Evolutionary conservation across 495 filamentous ascomycete species (phyloP), one percentile per base, ranked within the genome.

Genomic region (Xylaria grammica): DNA sequence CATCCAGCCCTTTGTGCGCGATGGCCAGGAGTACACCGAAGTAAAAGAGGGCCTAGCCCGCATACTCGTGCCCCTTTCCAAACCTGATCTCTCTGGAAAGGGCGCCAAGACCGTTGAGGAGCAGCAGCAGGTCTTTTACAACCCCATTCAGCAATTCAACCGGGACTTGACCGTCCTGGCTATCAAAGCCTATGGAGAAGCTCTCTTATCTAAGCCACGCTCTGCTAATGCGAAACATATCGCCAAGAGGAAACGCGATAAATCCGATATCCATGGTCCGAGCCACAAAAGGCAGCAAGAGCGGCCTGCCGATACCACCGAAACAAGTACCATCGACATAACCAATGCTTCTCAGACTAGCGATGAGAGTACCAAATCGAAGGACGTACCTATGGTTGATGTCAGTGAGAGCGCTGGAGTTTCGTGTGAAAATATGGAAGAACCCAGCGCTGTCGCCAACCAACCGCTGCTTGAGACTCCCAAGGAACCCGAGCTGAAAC

Each of bases 131-230:
- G 96, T 99, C 27, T 99, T 99, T 74, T 99, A 99, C 80, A 99
- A 99, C 67, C 94, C 95, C 0, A 96, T 99, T 45, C 96, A 98
- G 72, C 96, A 98, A 75, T 99, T 97, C 81, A 99, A 99, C 79
- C 87, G 95, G 10, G 95, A 99, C 77, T 78, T 99, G 67, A 97
- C 91, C 70, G 90, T 97, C 32, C 84, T 98, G 22, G 91, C 93
- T 19, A 96, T 98, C 69, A 90, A 88, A 70, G 87, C 89, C 0
- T 96, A 91, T 78, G 91, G 88, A 0, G 87, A 95, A 57, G 87
- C 92, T 63, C 72, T 84, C 15, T 56, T 90, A 15, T 82, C 78
- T 57, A 81, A 82, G 66, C 86, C 69, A 58, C 48, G 61, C 46
- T 48, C 50, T 38, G 51, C 36, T 26, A 71, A 74, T 53, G 73